A percentile compares a stretch with the other conserved stretches of the same genome.
These are phyloP conservation scores for Aspergillus piperis DNA, from an alignment of 2,329 filamentous ascomycete species.

Conservation along the genomic window DNA sequence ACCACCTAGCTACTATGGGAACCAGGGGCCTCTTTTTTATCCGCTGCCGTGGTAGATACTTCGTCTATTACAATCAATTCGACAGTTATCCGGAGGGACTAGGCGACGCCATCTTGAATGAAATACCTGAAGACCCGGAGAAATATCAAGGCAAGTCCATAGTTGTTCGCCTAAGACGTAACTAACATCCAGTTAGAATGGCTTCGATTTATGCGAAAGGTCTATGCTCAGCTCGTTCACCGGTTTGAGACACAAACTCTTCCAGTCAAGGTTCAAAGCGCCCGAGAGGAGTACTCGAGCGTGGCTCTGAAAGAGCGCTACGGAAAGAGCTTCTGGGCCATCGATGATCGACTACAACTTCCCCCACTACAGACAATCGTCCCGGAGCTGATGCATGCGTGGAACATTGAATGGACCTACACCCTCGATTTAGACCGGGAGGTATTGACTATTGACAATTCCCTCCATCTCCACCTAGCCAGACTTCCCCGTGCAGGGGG, in stretches of 20 bases:
- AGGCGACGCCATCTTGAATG: slow-evolving; percentile 15
- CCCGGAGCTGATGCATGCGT: not conserved
- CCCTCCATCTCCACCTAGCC: slow-evolving; percentile 11
- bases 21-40: slow-evolving; percentile 19
- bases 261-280: slow-evolving; percentile 5
- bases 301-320: slow-evolving; percentile 8
- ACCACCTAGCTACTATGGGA: slow-evolving; percentile 15
- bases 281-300: slow-evolving; percentile 3
- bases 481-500: slow-evolving; percentile 9
- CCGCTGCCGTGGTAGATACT: slow-evolving; percentile 23
- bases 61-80: slow-evolving; percentile 20
- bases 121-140: slow-evolving; percentile 16
- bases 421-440: slow-evolving; percentile 23
- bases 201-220: slow-evolving; percentile 14
- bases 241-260: slow-evolving; percentile 18
- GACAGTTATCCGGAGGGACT: slow-evolving; percentile 25
- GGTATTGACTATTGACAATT: slow-evolving; percentile 17
- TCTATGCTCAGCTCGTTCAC: slow-evolving; percentile 10
- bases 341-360: slow-evolving; percentile 17
- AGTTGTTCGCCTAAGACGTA: not conserved
- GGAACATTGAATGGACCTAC: slow-evolving; percentile 20
- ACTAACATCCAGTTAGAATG: slow-evolving; percentile 15
- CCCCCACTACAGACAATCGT: slow-evolving; percentile 12
- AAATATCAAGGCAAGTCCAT: slow-evolving; percentile 17
- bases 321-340: slow-evolving; percentile 13